phyloP scores from a whole-genome alignment of 139 green algal genomes.

The Coelastrella sp. region DNA sequence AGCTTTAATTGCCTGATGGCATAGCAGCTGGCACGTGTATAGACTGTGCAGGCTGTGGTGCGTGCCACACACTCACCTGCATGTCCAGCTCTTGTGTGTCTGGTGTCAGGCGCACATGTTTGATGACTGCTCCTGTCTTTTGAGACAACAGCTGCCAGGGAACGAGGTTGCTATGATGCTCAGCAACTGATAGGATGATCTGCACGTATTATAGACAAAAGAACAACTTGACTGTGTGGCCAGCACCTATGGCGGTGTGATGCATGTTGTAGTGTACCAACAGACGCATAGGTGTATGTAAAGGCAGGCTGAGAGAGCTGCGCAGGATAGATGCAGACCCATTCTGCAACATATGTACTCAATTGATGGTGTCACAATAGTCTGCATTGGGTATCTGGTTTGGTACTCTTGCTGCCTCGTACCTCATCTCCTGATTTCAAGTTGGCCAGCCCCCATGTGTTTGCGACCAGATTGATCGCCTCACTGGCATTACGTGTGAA shows the following conservation, averaged over 20 bases:
- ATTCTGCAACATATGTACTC: too few species aligned
- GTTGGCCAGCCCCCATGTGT: slow-evolving; percentile 91
- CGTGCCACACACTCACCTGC: slow-evolving; percentile 28
- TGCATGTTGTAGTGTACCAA: too few species aligned
- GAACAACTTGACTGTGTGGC: too few species aligned
- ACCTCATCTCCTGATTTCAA: slow-evolving; percentile 94
- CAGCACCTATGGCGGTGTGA: too few species aligned
- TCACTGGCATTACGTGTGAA: slow-evolving; percentile 97
- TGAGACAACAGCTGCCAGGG: slow-evolving; percentile 96
- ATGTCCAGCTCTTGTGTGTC: slow-evolving; percentile 81
- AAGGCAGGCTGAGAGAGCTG: too few species aligned
- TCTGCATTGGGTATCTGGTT: too few species aligned
- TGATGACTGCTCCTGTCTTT: slow-evolving; percentile 85
- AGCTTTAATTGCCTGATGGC: too few species aligned
- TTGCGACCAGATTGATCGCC: slow-evolving; percentile 98
- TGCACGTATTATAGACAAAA: too few species aligned
- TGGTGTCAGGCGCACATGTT: slow-evolving; percentile 72
- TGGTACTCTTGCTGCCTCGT: too few species aligned
- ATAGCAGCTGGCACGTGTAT: background rate
- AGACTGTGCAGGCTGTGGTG: background rate
- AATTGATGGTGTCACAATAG: too few species aligned
- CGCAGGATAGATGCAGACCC: too few species aligned
- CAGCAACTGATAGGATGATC: slow-evolving; percentile 93
- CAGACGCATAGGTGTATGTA: too few species aligned
- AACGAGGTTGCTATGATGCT: slow-evolving; percentile 99